phyloP scores from a whole-genome alignment of 2,329 filamentous ascomycete species.

The Endoconidiophora polonica region DNA sequence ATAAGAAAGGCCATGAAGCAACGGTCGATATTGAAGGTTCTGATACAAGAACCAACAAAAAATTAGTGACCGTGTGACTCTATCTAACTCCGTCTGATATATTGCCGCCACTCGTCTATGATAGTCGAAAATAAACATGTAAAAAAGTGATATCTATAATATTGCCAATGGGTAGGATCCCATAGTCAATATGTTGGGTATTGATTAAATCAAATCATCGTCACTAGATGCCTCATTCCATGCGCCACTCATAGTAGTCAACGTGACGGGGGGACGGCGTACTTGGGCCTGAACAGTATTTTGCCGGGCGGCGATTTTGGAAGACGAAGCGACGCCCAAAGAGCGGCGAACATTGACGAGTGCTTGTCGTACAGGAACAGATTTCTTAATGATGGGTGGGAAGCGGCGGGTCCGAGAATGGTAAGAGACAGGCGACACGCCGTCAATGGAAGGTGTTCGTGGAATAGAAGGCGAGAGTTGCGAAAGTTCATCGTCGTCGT shows the following conservation, averaged over 20 bases:
- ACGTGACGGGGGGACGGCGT: not conserved
- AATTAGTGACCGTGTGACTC: no score
- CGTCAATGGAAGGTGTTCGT: not conserved
- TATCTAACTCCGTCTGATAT: no score
- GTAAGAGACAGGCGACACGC: not conserved
- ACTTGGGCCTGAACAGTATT: no score
- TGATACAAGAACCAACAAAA: no score
- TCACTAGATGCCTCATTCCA: conserved; percentile 9
- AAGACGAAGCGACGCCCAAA: not conserved
- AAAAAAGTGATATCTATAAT: no score
- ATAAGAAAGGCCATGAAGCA: no score
- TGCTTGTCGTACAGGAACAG: not conserved
- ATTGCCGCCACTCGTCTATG: no score
- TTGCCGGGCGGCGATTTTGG: not conserved
- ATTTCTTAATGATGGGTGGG: conserved; percentile 1
- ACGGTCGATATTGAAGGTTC: no score
- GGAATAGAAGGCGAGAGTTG: not conserved
- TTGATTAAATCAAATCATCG: conserved; percentile 7
- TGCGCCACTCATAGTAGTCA: conserved; percentile 4
- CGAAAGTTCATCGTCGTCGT: conserved; percentile 4
- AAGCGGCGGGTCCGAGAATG: not conserved
- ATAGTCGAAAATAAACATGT: no score
- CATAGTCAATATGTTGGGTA: no score
- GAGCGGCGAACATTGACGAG: not conserved
- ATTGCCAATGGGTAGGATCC: no score